These are phyloP conservation scores for Argentina anserina DNA, from an alignment of 306 rosid genomes.

Conservation along the genomic window DNA sequence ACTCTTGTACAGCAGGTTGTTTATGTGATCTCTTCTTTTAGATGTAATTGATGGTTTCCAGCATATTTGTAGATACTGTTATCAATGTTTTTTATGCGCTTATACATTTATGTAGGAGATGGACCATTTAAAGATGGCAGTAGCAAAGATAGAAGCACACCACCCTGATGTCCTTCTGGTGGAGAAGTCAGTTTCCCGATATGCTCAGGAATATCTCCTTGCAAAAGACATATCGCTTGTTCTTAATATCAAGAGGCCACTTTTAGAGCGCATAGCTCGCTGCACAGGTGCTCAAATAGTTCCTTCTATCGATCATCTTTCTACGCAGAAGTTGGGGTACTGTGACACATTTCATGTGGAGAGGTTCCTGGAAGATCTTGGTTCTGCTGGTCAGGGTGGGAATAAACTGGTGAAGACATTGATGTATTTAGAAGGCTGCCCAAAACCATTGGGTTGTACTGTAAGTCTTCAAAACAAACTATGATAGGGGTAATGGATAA, in stretches of 20 bases:
- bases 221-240: constrained; percentile 84
- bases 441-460: constrained; percentile 92
- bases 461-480: constrained; percentile 51
- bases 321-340: constrained; percentile 76
- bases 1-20: constrained; percentile 95
- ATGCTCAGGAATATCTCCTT: constrained; percentile 92
- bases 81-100: constrained; percentile 7
- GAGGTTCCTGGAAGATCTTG: constrained; percentile 69
- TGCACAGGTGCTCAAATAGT: constrained; percentile 89
- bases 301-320: constrained; percentile 79
- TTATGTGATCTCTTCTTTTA: constrained; percentile 27
- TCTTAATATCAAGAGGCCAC: constrained; percentile 82
- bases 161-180: constrained; percentile 83
- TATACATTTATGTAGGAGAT: constrained; percentile 59
- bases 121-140: constrained; percentile 99
- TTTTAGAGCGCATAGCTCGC: constrained; percentile 86
- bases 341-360: constrained; percentile 83
- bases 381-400: constrained; percentile 54
- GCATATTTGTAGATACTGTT: constrained; percentile 10
- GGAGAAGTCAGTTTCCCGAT: constrained; percentile 93
- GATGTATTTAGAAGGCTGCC: constrained; percentile 98
- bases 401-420: constrained; percentile 76
- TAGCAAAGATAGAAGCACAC: constrained; percentile 82
- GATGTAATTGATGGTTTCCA: constrained; percentile 20
- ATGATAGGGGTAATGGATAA: not conserved